Percentiles rank a stretch among this genome's conserved stretches.
Conservation (phyloP, 345 rosid species). For the Heritiera fomes region DNA sequence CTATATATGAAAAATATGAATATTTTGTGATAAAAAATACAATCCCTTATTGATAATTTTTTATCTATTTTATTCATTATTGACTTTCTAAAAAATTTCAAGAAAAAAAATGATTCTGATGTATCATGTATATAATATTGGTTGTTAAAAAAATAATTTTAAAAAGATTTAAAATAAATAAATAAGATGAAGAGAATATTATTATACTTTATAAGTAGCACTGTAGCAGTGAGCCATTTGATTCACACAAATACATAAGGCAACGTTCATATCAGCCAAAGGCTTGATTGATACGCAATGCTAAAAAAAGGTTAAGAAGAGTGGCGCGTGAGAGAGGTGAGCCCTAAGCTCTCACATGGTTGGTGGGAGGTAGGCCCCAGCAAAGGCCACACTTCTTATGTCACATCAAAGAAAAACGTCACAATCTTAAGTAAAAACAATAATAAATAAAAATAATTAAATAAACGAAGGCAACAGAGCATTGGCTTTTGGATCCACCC, state of each 20-base stretch:
- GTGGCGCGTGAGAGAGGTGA: conserved; percentile 13
- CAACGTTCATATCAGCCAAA: not conserved
- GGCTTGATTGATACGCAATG: not conserved
- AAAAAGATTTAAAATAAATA: too few species aligned
- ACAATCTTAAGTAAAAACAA: not conserved
- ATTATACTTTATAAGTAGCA: too few species aligned
- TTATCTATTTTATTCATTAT: too few species aligned
- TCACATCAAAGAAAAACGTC: conserved; percentile 15
- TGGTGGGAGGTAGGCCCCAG: conserved; percentile 15
- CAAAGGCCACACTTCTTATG: conserved; percentile 5
- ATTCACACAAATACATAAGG: not conserved
- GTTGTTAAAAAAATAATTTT: too few species aligned
- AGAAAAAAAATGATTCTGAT: too few species aligned
- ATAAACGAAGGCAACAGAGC: not conserved
- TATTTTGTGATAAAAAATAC: too few species aligned
- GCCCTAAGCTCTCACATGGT: conserved; percentile 23
- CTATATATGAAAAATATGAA: too few species aligned
- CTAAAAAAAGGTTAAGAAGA: not conserved
- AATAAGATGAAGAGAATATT: too few species aligned
- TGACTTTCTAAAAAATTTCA: too few species aligned
- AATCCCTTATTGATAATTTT: too few species aligned
- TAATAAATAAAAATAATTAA: not conserved
- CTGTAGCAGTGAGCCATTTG: too few species aligned
- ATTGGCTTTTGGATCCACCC: conserved; percentile 12
- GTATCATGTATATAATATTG: too few species aligned